These are phyloP conservation scores for Aspergillus sp. DNA, from an alignment of 2,329 filamentous ascomycete species.

Conservation along the genomic window DNA sequence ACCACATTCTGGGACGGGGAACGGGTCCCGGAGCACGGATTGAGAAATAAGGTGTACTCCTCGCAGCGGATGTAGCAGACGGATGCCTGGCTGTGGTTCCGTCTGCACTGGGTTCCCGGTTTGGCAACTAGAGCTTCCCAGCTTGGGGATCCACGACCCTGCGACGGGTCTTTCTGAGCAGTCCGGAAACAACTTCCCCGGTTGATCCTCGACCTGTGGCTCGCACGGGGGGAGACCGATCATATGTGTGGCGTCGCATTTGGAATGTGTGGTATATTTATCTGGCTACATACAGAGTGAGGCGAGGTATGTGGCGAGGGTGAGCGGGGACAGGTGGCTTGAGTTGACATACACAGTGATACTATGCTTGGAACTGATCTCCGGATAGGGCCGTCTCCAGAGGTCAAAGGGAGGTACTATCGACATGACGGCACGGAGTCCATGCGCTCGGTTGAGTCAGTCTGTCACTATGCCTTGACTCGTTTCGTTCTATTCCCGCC, in stretches of 20 bases:
- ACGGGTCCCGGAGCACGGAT: not conserved
- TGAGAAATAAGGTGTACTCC: slow-evolving; percentile 14
- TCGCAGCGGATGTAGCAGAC: slow-evolving; percentile 16
- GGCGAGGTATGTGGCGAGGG: not conserved
- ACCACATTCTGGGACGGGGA: slow-evolving; percentile 1
- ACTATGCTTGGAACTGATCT: not conserved
- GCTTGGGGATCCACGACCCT: not conserved
- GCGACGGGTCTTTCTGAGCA: not conserved
- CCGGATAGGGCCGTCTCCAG: not conserved
- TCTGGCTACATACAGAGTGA: not conserved
- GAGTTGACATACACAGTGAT: not conserved
- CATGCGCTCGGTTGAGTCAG: not conserved
- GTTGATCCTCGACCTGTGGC: not conserved
- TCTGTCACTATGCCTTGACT: not conserved
- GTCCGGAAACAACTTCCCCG: not conserved
- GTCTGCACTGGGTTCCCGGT: slow-evolving; percentile 7
- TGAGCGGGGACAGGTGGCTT: not conserved
- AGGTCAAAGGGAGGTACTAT: not conserved
- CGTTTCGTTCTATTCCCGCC: not conserved
- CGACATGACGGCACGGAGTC: not conserved
- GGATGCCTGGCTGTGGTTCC: slow-evolving; percentile 1
- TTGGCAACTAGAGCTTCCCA: not conserved
- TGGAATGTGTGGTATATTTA: not conserved
- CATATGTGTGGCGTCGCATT: not conserved
- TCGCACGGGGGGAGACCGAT: not conserved